A percentile compares a stretch with the other conserved stretches of the same genome.
These are phyloP conservation scores for Maudiozyma bulderi DNA, from an alignment of 805 yeast genomes.

Conservation along the genomic window DNA sequence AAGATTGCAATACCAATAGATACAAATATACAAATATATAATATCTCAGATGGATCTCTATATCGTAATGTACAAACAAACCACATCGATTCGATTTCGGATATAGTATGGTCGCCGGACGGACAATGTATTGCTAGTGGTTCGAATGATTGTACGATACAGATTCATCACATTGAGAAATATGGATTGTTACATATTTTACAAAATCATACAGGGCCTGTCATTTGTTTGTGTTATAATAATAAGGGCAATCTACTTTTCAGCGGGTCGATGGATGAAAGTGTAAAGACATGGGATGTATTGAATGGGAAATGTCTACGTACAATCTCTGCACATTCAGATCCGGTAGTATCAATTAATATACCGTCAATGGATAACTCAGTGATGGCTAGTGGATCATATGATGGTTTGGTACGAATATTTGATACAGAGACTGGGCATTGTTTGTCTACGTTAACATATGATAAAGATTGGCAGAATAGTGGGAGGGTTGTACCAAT, in stretches of 20 bases:
- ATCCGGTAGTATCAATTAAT: slow-evolving; percentile 72
- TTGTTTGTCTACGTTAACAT: slow-evolving; percentile 81
- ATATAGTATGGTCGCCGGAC: slow-evolving; percentile 70
- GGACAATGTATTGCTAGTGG: slow-evolving; percentile 67
- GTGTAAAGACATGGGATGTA: slow-evolving; percentile 84
- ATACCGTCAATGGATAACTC: slow-evolving; percentile 71
- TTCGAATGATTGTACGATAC: slow-evolving; percentile 74
- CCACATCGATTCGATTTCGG: slow-evolving; percentile 60
- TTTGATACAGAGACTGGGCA: slow-evolving; percentile 87
- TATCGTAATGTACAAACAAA: slow-evolving; percentile 12
- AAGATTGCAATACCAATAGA: slow-evolving; percentile 53
- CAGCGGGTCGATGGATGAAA: slow-evolving; percentile 84
- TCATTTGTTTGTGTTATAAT: slow-evolving; percentile 61
- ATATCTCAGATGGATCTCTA: slow-evolving; percentile 31
- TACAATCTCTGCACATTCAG: slow-evolving; percentile 86
- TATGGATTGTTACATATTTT: slow-evolving; percentile 38
- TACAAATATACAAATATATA: slow-evolving; percentile 51
- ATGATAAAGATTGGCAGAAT: slow-evolving; percentile 63
- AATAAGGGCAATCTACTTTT: slow-evolving; percentile 68
- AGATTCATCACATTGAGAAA: slow-evolving; percentile 52
- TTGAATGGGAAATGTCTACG: slow-evolving; percentile 52
- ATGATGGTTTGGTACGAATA: slow-evolving; percentile 81
- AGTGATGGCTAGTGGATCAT: slow-evolving; percentile 70
- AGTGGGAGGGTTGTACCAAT: slow-evolving; percentile 52
- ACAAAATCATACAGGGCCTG: slow-evolving; percentile 78